Conservation (phyloP, 2,329 filamentous ascomycete genomes). For the Ascochyta pisi region DNA sequence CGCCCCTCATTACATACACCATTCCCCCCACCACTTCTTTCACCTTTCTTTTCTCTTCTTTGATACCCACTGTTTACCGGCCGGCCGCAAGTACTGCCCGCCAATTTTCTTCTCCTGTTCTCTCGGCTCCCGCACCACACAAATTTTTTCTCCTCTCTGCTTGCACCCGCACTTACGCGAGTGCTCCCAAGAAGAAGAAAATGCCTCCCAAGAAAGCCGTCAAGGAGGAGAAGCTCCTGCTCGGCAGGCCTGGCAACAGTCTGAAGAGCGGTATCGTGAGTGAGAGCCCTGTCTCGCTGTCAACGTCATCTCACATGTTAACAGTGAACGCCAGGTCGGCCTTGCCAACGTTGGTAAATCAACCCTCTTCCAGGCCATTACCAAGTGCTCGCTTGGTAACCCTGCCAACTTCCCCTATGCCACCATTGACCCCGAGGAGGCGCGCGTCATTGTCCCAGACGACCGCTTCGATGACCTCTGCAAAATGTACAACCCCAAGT, state of each 20-base stretch:
- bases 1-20: slow-evolving; percentile 38
- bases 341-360: slow-evolving; percentile 99
- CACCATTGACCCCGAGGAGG: slow-evolving; percentile 98
- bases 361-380: slow-evolving; percentile 99
- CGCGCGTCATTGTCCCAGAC: slow-evolving; percentile 95
- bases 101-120: slow-evolving; percentile 47
- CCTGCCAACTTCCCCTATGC: slow-evolving; percentile 99
- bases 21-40: slow-evolving; percentile 49
- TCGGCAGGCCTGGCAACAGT: slow-evolving; percentile 96
- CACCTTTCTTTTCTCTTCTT: slow-evolving; percentile 57
- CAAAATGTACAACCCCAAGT: slow-evolving; percentile 98
- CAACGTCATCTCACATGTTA: slow-evolving; percentile 48
- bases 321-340: slow-evolving; percentile 74
- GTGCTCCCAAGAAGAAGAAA: slow-evolving; percentile 66
- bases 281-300: slow-evolving; percentile 59
- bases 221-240: slow-evolving; percentile 92
- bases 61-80: slow-evolving; percentile 60
- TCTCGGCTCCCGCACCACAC: slow-evolving; percentile 50
- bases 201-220: slow-evolving; percentile 97
- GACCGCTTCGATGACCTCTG: slow-evolving; percentile 95
- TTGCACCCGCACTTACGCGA: slow-evolving; percentile 60
- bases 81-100: slow-evolving; percentile 58
- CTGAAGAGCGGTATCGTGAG: slow-evolving; percentile 98
- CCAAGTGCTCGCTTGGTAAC: slow-evolving; percentile 95
- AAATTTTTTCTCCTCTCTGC: slow-evolving; percentile 43